Evolutionary conservation across 2,329 filamentous ascomycete genomes (phyloP).

Genomic region (Alternaria alternata): DNA sequence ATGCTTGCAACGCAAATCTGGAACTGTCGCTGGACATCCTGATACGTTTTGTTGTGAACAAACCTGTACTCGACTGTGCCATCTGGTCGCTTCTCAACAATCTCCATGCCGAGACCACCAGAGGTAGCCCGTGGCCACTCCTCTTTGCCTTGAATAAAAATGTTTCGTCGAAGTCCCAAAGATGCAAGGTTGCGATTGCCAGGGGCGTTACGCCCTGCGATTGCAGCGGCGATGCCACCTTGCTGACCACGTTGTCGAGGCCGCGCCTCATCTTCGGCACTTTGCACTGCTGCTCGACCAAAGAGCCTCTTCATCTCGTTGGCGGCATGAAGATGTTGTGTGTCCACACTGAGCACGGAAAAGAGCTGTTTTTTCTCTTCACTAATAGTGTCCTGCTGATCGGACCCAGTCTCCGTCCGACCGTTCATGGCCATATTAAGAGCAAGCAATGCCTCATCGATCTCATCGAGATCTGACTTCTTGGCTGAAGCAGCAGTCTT

Average conservation of each 20-base stretch:
- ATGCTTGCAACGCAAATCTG: constrained; percentile 80
- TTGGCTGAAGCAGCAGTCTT: constrained; percentile 30
- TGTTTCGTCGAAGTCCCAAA: constrained; percentile 76
- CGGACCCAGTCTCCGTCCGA: constrained; percentile 26
- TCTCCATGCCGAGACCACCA: constrained; percentile 84
- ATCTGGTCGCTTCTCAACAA: constrained; percentile 63
- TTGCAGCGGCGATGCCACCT: constrained; percentile 66
- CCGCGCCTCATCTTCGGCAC: constrained; percentile 59
- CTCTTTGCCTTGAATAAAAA: constrained; percentile 86
- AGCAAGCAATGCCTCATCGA: constrained; percentile 69
- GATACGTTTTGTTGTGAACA: constrained; percentile 77
- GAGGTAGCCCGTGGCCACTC: constrained; percentile 83
- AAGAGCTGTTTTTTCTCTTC: constrained; percentile 59
- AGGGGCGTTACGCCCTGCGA: constrained; percentile 64
- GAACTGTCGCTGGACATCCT: constrained; percentile 77
- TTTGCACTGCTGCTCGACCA: constrained; percentile 69
- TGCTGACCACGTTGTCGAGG: constrained; percentile 63
- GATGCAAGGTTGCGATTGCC: constrained; percentile 71
- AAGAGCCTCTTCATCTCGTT: constrained; percentile 90
- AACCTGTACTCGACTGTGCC: constrained; percentile 79
- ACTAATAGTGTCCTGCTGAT: constrained; percentile 33
- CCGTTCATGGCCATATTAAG: constrained; percentile 54
- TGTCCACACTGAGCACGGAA: constrained; percentile 67
- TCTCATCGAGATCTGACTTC: constrained; percentile 64
- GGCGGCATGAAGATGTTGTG: constrained; percentile 79